These are phyloP conservation scores for Hevea brasiliensis DNA, from an alignment of 345 rosid genomes.

Conservation along the genomic window DNA sequence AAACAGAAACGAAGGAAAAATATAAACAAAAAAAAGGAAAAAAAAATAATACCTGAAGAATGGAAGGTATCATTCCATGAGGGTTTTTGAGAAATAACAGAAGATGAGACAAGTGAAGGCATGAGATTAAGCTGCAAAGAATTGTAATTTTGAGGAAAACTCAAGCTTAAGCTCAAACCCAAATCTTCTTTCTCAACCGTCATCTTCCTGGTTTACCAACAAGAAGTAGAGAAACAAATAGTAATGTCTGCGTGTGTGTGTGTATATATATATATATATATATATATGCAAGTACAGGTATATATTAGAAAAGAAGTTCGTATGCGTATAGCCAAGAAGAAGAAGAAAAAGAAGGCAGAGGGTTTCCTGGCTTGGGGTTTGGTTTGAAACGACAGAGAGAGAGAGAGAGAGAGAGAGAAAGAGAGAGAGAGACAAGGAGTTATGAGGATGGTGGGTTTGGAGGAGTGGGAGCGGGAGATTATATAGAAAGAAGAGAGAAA, in stretches of 20 bases:
- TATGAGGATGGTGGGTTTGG: not conserved
- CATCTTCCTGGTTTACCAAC: constrained; percentile 23
- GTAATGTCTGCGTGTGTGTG: too few species aligned
- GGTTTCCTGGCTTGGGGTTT: not conserved
- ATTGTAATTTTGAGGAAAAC: constrained; percentile 44
- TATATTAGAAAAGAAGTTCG: too few species aligned
- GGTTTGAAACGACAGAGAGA: constrained; percentile 7
- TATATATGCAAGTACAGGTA: too few species aligned
- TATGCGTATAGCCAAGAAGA: too few species aligned
- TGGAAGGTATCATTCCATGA: constrained; percentile 56
- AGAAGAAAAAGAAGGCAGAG: not conserved
- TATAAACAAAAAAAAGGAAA: not conserved
- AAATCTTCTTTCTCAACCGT: constrained; percentile 75
- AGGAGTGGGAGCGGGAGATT: constrained; percentile 23
- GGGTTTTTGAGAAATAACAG: constrained; percentile 41
- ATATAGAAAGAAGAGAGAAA: constrained; percentile 45
- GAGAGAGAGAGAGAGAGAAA: constrained; percentile 3
- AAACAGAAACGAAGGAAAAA: not conserved
- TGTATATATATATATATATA: too few species aligned
- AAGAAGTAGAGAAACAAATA: too few species aligned
- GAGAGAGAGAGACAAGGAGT: too few species aligned
- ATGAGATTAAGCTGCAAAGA: constrained; percentile 58
- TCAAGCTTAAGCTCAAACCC: constrained; percentile 77
- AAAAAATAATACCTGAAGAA: constrained; percentile 43
- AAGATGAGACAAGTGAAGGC: constrained; percentile 39